A percentile compares a stretch with the other conserved stretches of the same genome.
Conservation (phyloP, 1,139 yeast genomes). For the Wickerhamomyces sp. region DNA sequence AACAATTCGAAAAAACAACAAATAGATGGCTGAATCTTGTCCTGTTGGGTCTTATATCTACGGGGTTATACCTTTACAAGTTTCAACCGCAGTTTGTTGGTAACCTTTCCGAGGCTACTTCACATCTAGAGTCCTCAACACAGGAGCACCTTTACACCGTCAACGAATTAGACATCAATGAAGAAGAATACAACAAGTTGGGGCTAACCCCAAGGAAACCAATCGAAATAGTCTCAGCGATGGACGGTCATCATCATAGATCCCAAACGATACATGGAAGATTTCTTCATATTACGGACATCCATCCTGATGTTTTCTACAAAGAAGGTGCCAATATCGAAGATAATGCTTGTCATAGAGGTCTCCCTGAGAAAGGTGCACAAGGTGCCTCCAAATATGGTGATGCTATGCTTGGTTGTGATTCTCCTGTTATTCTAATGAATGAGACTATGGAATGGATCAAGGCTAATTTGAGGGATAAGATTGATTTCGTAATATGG, state of each 20-base stretch:
- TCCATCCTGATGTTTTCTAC: constrained; percentile 80
- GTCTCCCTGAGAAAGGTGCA: constrained; percentile 26
- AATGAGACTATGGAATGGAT: constrained; percentile 67
- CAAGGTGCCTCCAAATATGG: constrained; percentile 64
- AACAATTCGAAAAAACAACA: too few relatives aligned
- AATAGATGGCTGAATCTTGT: too few relatives aligned
- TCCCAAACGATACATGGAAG: constrained; percentile 48
- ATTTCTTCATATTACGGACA: constrained; percentile 78
- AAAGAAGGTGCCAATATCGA: constrained; percentile 44
- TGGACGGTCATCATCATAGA: constrained; percentile 3
- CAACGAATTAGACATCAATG: constrained; percentile 13
- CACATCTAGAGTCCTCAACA: too few relatives aligned
- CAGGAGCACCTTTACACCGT: too few relatives aligned
- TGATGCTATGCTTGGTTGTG: constrained; percentile 70
- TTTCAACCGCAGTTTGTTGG: too few relatives aligned
- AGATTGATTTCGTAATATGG: constrained; percentile 84
- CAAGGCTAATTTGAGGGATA: constrained; percentile 54
- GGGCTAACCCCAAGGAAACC: constrained; percentile 36
- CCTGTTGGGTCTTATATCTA: too few relatives aligned
- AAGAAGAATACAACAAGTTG: constrained; percentile 22
- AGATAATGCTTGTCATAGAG: constrained; percentile 53
- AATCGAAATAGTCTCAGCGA: constrained; percentile 15
- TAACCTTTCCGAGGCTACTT: too few relatives aligned
- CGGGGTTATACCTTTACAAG: too few relatives aligned
- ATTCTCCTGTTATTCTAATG: constrained; percentile 57